Evolutionary conservation across 2,329 filamentous ascomycete genomes (phyloP), one percentile per base, ranked within the genome.

Genomic region (Ophiostoma himal-ulmi): DNA sequence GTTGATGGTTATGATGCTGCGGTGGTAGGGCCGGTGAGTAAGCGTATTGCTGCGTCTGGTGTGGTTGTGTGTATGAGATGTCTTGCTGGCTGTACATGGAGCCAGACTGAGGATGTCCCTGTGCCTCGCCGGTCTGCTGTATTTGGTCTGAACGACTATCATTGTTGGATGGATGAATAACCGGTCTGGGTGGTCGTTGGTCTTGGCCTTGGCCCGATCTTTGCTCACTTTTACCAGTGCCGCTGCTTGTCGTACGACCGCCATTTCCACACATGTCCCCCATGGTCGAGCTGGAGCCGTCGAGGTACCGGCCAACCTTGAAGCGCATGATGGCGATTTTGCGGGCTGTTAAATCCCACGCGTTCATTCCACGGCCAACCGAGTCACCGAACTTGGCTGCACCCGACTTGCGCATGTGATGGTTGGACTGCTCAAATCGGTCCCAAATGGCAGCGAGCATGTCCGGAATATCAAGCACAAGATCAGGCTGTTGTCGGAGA

Each of bases 271-370:
- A 14, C 1, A 17, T 14, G 22, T 48, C 57, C 8, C 57, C 57
- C 39, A 22, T 48, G 11, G 39, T 37, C 17, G 26, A n/a, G 26
- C 65, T n/a, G 14, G 52, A 14, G 10, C 70, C 72, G 14, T 84
- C 83, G 0, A 82, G 79, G 81, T 82, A 85, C 20, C 80, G 78
- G 68, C 83, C 82, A 0, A 85, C 73, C 72, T 84, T 84, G 3
- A 80, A 77, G 7, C 80, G 80, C 0, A 81, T 82, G 44, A 85
- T 81, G 26, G 80, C 78, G 0, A 86, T 76, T 64, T 85, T 84
- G 52, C 81, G 79, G 0, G 83, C 81, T 0, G 81, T 82, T 72
- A 85, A 76, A 6, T 82, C 82, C 83, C 83, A 85, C 0, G 84
- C 74, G 66, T 83, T 83, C 68, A 81, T 81, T 69, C 78, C 78